These are phyloP conservation scores for Starmerella stigmatis DNA, from an alignment of 805 yeast species.

Conservation along the genomic window DNA sequence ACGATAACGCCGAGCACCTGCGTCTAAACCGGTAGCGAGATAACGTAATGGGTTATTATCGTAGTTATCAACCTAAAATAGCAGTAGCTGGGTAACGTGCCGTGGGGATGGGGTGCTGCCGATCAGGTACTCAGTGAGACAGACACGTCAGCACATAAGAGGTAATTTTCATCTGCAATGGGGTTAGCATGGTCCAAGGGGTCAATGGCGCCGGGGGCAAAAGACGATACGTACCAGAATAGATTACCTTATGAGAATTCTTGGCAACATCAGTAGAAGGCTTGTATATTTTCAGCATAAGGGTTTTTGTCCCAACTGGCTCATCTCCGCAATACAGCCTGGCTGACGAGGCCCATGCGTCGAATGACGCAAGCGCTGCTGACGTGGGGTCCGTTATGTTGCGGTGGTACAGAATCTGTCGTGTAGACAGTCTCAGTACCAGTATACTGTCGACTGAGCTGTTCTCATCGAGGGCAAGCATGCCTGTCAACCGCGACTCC, in stretches of 20 bases:
- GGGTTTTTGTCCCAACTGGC: not conserved
- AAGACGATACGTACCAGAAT: constrained; percentile 24
- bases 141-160: constrained; percentile 12
- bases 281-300: constrained; percentile 9
- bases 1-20: too few relatives aligned
- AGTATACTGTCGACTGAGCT: constrained; percentile 12
- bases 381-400: constrained; percentile 25
- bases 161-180: constrained; percentile 13
- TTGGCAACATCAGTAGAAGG: not conserved
- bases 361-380: constrained; percentile 9
- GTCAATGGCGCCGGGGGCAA: not conserved
- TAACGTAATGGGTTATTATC: too few relatives aligned
- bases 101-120: not conserved
- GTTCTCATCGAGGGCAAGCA: constrained; percentile 11
- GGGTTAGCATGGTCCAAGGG: constrained; percentile 1
- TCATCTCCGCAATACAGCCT: not conserved
- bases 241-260: constrained; percentile 8
- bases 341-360: constrained; percentile 8
- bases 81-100: too few relatives aligned
- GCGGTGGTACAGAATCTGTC: constrained; percentile 11
- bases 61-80: too few relatives aligned
- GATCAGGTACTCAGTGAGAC: not conserved
- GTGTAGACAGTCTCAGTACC: constrained; percentile 7
- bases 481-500: constrained; percentile 18
- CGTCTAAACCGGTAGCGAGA: too few relatives aligned